A percentile compares a stretch with the other conserved stretches of the same genome.
These are phyloP conservation scores for Friedmanniomyces simplex DNA, from an alignment of 495 filamentous ascomycete species.

Conservation along the genomic window DNA sequence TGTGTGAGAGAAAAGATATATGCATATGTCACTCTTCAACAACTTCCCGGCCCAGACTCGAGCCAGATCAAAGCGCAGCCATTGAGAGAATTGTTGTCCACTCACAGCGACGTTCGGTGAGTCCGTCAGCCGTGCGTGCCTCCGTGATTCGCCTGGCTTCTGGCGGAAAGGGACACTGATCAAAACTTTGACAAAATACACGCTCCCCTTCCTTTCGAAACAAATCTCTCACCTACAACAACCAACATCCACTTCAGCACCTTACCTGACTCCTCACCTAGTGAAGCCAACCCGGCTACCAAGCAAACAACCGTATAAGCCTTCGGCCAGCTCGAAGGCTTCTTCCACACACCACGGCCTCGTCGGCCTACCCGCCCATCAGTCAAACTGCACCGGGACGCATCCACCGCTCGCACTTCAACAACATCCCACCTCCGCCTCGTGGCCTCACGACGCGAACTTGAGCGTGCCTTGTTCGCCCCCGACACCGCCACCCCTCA, in stretches of 20 bases:
- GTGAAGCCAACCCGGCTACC: not conserved
- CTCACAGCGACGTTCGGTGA: not conserved
- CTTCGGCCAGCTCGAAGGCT: not conserved
- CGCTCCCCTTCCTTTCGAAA: not conserved
- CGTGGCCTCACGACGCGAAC: conserved; percentile 39
- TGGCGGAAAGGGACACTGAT: not conserved
- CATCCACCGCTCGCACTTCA: conserved; percentile 51
- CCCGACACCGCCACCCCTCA: conserved; percentile 45
- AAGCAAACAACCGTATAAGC: not conserved
- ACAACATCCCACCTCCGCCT: conserved; percentile 55
- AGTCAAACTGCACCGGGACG: conserved; percentile 56
- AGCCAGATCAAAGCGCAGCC: not conserved
- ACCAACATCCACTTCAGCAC: not conserved
- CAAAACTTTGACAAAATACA: not conserved
- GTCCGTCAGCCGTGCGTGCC: not conserved
- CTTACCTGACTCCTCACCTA: not conserved
- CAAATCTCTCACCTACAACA: not conserved
- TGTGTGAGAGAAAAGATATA: no score
- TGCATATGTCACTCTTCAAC: no score
- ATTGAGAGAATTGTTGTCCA: not conserved
- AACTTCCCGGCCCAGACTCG: not conserved
- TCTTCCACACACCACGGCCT: conserved; percentile 10
- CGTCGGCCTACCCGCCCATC: not conserved
- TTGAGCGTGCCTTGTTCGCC: conserved; percentile 37
- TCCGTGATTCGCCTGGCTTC: not conserved